These are phyloP conservation scores for Umbelopsis ramanniana DNA, from an alignment of 192 early-diverging fungal species.

Conservation along the genomic window DNA sequence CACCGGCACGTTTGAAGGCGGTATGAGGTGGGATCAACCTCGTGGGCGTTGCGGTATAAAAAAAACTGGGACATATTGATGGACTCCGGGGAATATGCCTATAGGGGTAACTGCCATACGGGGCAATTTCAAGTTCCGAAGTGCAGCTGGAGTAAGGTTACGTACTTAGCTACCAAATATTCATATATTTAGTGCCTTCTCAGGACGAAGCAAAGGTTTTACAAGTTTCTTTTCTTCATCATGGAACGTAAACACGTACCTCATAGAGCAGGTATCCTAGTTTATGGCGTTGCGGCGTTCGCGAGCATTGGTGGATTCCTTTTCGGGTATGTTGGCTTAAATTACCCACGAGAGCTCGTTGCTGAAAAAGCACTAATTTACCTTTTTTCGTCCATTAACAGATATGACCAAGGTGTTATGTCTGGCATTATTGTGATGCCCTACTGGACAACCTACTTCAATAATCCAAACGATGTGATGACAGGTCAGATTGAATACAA, in stretches of 20 bases:
- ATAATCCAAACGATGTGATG: conserved; percentile 38
- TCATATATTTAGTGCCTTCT: neutral
- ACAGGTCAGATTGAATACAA: conserved; percentile 44
- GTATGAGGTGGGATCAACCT: too few species aligned
- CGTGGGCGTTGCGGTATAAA: too few species aligned
- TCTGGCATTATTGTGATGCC: conserved; percentile 64
- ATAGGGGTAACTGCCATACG: neutral
- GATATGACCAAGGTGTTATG: conserved; percentile 67
- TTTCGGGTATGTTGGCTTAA: conserved; percentile 44
- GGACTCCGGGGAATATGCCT: conserved; percentile 7
- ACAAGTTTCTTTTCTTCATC: neutral
- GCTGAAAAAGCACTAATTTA: neutral
- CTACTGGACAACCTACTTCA: conserved; percentile 47
- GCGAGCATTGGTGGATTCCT: conserved; percentile 57
- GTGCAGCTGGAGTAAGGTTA: neutral
- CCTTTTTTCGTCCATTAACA: neutral
- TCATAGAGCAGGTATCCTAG: conserved; percentile 2
- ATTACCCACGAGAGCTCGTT: too few species aligned
- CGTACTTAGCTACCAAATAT: neutral
- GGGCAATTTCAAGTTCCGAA: too few species aligned
- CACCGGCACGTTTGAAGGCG: too few species aligned
- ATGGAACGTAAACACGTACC: conserved; percentile 9
- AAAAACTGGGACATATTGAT: too few species aligned
- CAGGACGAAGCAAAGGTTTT: neutral
- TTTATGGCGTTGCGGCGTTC: conserved; percentile 24